Evolutionary conservation across 2,329 filamentous ascomycete genomes (phyloP).

Genomic region (Orbilia blumenaviensis): DNA sequence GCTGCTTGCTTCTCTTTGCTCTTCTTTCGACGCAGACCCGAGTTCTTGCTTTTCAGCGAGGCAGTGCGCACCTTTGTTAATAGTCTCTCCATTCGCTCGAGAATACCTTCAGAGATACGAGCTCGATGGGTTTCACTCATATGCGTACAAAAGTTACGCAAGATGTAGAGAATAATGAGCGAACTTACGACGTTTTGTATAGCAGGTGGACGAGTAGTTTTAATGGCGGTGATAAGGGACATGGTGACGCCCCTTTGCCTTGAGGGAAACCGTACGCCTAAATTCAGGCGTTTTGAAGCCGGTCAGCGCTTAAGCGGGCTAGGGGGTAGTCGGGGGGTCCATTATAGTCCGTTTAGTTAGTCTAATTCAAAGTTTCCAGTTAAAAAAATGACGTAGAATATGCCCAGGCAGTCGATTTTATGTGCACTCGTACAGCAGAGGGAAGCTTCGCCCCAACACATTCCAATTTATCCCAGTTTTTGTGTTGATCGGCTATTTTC

Average conservation of each 20-base stretch:
- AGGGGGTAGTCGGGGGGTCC: not conserved
- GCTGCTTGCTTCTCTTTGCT: not conserved
- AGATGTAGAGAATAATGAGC: conserved; percentile 38
- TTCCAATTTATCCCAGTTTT: not conserved
- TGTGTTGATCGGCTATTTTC: not conserved
- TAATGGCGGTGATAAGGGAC: not conserved
- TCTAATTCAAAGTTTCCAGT: not conserved
- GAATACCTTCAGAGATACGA: conserved; percentile 5
- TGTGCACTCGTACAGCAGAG: not conserved
- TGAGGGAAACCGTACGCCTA: not conserved
- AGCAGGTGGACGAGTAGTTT: not conserved
- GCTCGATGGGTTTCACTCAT: not conserved
- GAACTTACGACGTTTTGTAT: conserved; percentile 11
- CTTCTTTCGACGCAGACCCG: not conserved
- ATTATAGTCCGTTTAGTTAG: not conserved
- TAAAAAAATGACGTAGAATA: not conserved
- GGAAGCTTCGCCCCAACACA: conserved; percentile 1
- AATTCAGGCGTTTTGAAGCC: not conserved
- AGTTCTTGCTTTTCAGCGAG: conserved; percentile 12
- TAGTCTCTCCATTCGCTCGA: conserved; percentile 34
- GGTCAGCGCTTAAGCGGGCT: not conserved
- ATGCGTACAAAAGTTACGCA: conserved; percentile 23
- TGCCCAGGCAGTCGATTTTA: not conserved
- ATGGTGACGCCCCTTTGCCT: not conserved
- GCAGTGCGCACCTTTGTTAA: conserved; percentile 22